Evolutionary conservation across 1,139 yeast genomes (phyloP).

Genomic region (Geotrichum bryndzae): DNA sequence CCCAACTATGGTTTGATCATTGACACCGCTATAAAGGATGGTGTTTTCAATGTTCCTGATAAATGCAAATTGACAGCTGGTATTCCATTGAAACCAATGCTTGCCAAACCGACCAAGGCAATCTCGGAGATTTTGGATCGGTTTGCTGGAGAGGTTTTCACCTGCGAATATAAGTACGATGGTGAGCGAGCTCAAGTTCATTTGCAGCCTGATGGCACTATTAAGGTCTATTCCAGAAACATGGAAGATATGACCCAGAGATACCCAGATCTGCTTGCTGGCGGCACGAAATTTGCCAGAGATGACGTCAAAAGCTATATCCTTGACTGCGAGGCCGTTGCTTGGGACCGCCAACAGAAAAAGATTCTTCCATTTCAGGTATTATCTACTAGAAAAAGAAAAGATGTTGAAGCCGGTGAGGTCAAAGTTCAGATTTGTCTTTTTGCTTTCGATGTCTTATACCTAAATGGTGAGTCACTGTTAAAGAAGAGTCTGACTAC

Average conservation of each 20-base stretch:
- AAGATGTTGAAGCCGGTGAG: slow-evolving; percentile 81
- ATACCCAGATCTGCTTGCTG: slow-evolving; percentile 81
- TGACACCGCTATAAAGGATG: slow-evolving; percentile 56
- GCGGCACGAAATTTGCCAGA: slow-evolving; percentile 55
- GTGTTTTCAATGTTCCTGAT: slow-evolving; percentile 58
- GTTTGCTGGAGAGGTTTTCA: slow-evolving; percentile 76
- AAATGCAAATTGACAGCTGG: slow-evolving; percentile 82
- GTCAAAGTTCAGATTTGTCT: slow-evolving; percentile 87
- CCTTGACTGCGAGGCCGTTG: slow-evolving; percentile 97
- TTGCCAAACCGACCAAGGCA: slow-evolving; percentile 95
- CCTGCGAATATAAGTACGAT: slow-evolving; percentile 95
- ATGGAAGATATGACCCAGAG: slow-evolving; percentile 96
- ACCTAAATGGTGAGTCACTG: slow-evolving; percentile 63
- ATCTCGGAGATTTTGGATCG: slow-evolving; percentile 84
- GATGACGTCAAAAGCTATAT: slow-evolving; percentile 50
- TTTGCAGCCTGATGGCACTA: slow-evolving; percentile 55
- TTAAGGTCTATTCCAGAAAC: slow-evolving; percentile 82
- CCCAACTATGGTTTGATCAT: slow-evolving; percentile 85
- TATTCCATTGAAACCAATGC: slow-evolving; percentile 93
- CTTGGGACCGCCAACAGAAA: slow-evolving; percentile 74
- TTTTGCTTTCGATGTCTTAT: slow-evolving; percentile 83
- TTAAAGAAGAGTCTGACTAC: slow-evolving; percentile 63
- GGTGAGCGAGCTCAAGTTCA: slow-evolving; percentile 98
- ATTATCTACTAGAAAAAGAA: slow-evolving; percentile 85
- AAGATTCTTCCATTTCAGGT: slow-evolving; percentile 91